phyloP scores from a whole-genome alignment of 129 eudicot species.

The Rutidosis leptorrhynchoides region DNA sequence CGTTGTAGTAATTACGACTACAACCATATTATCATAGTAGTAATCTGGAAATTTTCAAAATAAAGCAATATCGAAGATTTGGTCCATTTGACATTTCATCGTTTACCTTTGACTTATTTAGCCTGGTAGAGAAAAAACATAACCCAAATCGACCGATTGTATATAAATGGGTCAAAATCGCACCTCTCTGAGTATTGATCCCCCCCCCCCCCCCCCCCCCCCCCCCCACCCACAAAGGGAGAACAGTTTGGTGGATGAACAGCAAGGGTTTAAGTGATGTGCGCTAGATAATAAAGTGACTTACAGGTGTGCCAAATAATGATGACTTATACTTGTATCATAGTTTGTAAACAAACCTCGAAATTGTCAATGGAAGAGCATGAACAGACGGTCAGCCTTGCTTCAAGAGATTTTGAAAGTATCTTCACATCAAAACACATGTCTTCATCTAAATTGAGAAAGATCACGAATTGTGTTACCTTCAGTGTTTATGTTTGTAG shows the following conservation, averaged over 20 bases:
- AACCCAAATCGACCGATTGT: not conserved
- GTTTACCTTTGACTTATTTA: not conserved
- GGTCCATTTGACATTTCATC: not conserved
- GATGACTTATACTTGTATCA: not conserved
- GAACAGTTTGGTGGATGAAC: not conserved
- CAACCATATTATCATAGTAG: not conserved
- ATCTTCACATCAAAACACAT: conserved; percentile 57
- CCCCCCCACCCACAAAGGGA: too few relatives aligned
- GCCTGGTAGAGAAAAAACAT: not conserved
- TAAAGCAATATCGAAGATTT: not conserved
- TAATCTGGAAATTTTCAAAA: not conserved
- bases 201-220: too few relatives aligned
- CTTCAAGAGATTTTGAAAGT: conserved; percentile 65
- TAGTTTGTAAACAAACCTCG: conserved; percentile 37
- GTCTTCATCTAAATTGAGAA: conserved; percentile 45
- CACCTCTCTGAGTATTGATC: not conserved
- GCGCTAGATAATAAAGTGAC: not conserved
- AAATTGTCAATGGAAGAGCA: conserved; percentile 47
- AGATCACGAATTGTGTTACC: conserved; percentile 9
- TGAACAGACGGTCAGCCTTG: conserved; percentile 71
- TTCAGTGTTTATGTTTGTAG: not conserved
- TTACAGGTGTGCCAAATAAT: not conserved
- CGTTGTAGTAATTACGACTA: not conserved
- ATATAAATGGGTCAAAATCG: not conserved
- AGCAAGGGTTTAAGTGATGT: not conserved